Evolutionary conservation across 2,329 filamentous ascomycete genomes (phyloP).

Genomic region (Exophiala sideris): DNA sequence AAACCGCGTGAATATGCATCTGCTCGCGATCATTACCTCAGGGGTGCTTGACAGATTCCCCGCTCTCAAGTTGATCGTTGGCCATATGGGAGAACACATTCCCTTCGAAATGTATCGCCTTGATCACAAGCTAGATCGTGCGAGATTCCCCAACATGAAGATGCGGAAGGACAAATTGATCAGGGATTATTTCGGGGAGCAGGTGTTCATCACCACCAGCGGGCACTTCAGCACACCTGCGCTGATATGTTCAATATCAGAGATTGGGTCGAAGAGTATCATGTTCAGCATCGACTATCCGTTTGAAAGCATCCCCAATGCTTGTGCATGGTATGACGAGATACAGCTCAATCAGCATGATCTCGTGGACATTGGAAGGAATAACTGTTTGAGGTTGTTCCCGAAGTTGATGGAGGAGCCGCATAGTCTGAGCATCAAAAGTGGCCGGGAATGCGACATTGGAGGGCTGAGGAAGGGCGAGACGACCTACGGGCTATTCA

Average conservation of each 20-base stretch:
- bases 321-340: conserved; percentile 21
- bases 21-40: conserved; percentile 46
- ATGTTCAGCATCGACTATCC: conserved; percentile 38
- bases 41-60: conserved; percentile 57
- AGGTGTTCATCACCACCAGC: conserved; percentile 40
- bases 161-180: conserved; percentile 31
- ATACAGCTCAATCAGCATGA: conserved; percentile 1
- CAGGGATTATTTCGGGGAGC: conserved; percentile 38
- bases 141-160: neutral
- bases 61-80: conserved; percentile 52
- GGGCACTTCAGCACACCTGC: conserved; percentile 40
- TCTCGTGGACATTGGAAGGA: conserved; percentile 5
- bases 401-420: neutral
- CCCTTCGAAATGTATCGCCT: conserved; percentile 47
- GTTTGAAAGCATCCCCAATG: conserved; percentile 21
- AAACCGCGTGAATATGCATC: conserved; percentile 29
- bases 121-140: conserved; percentile 26
- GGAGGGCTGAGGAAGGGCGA: no score
- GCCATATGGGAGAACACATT: conserved; percentile 52
- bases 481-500: no score
- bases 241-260: conserved; percentile 37
- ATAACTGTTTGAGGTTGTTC: conserved; percentile 5
- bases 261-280: conserved; percentile 37
- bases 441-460: no score
- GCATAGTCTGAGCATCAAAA: no score